Evolutionary conservation across 2,329 filamentous ascomycete genomes (phyloP).

Genomic region (Chaetothyriales sp.): DNA sequence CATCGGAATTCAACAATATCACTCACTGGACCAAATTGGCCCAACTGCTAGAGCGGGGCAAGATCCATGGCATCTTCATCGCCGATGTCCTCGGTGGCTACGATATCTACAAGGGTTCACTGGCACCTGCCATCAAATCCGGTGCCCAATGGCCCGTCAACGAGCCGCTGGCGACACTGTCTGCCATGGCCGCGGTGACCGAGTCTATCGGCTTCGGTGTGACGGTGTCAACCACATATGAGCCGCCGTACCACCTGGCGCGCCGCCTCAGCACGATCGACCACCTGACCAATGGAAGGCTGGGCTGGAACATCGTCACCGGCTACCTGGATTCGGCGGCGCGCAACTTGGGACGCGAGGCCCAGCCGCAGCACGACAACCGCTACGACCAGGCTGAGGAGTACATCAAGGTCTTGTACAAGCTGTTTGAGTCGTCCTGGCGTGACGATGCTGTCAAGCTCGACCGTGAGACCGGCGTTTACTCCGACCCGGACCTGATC

Average conservation of each 20-base stretch:
- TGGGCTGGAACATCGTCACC: conserved; percentile 13
- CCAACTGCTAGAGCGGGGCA: conserved; percentile 32
- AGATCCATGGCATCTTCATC: conserved; percentile 38
- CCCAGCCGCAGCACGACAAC: conserved; percentile 48
- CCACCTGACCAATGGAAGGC: conserved; percentile 49
- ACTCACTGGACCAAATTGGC: conserved; percentile 35
- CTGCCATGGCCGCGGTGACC: conserved; percentile 54
- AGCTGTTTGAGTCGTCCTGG: conserved; percentile 26
- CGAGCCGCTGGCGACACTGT: conserved; percentile 50
- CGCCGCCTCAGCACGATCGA: conserved; percentile 49
- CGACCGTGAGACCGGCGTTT: conserved; percentile 43
- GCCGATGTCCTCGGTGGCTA: conserved; percentile 20
- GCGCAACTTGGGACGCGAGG: conserved; percentile 42
- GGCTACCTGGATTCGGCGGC: conserved; percentile 46
- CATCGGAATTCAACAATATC: conserved; percentile 27
- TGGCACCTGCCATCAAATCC: conserved; percentile 24
- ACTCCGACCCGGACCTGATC: conserved; percentile 43
- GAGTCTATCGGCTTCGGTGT: conserved; percentile 54
- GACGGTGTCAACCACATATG: conserved; percentile 53
- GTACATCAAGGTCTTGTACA: conserved; percentile 26
- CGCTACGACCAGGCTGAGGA: conserved; percentile 50
- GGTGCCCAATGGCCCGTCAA: conserved; percentile 31
- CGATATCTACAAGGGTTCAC: conserved; percentile 27
- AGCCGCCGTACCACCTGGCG: conserved; percentile 53
- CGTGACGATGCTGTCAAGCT: conserved; percentile 35